Conservation (phyloP, 2,329 filamentous ascomycete genomes). For the Aspergillus candidus region DNA sequence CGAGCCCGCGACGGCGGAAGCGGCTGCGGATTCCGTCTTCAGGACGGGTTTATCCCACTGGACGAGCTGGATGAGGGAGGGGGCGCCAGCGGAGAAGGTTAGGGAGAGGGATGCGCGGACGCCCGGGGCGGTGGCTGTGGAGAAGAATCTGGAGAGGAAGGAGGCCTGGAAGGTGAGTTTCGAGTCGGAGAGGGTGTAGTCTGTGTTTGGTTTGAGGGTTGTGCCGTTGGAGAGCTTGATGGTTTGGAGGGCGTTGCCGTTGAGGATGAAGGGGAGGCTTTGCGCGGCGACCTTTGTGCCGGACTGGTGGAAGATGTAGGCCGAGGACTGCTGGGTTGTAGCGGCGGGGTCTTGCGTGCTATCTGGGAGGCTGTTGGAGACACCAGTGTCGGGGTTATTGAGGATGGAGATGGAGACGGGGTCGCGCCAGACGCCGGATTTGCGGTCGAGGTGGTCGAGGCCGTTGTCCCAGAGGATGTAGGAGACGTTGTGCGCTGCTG, state of each 20-base stretch:
- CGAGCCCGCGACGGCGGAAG: conserved; percentile 29
- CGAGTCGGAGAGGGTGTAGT: conserved; percentile 45
- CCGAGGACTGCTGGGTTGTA: conserved; percentile 45
- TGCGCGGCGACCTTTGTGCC: conserved; percentile 41
- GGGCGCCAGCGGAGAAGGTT: conserved; percentile 47
- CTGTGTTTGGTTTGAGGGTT: conserved; percentile 31
- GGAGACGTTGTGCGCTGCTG: conserved; percentile 45
- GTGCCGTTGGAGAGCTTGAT: conserved; percentile 36
- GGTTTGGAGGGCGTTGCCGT: conserved; percentile 48
- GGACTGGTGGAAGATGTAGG: conserved; percentile 51
- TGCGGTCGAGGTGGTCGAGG: conserved; percentile 49
- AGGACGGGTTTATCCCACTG: conserved; percentile 47
- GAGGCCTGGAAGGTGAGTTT: conserved; percentile 44
- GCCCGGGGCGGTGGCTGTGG: conserved; percentile 38
- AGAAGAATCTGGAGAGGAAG: conserved; percentile 45
- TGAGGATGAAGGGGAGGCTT: conserved; percentile 47
- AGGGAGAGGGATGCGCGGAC: conserved; percentile 48
- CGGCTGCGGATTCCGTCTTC: conserved; percentile 21
- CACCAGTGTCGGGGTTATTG: conserved; percentile 39
- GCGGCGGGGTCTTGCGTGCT: conserved; percentile 46
- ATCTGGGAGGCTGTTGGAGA: conserved; percentile 47
- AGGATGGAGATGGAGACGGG: conserved; percentile 45
- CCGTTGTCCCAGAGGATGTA: conserved; percentile 57
- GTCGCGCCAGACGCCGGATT: conserved; percentile 47
- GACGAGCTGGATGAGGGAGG: conserved; percentile 45